These are phyloP conservation scores for Stephania japonica DNA, from an alignment of 164 flowering plant species.

Conservation along the genomic window DNA sequence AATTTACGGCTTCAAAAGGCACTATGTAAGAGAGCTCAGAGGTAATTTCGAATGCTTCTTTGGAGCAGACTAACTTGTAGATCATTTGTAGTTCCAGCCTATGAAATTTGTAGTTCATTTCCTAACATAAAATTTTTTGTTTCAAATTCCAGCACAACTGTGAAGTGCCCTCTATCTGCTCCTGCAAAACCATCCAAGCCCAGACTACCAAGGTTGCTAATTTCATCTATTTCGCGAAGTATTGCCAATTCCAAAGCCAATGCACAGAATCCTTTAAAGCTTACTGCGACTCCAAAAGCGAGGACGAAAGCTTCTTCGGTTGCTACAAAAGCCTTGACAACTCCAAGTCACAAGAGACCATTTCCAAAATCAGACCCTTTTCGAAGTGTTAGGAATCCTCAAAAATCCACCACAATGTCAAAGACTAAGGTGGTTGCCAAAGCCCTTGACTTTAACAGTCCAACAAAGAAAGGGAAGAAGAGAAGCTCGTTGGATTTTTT, in stretches of 20 bases:
- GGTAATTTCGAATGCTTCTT: slow-evolving; percentile 27
- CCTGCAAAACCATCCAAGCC: slow-evolving; percentile 72
- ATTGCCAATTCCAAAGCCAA: slow-evolving; percentile 31
- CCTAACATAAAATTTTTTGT: slow-evolving; percentile 6
- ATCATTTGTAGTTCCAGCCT: neutral
- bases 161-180: slow-evolving; percentile 76
- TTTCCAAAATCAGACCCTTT: slow-evolving; percentile 27
- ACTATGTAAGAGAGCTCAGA: slow-evolving; percentile 31
- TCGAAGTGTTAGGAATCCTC: slow-evolving; percentile 52
- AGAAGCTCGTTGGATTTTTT: slow-evolving; percentile 31
- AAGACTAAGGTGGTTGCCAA: slow-evolving; percentile 46
- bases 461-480: slow-evolving; percentile 42
- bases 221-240: slow-evolving; percentile 50
- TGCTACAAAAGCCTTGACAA: slow-evolving; percentile 57
- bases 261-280: slow-evolving; percentile 29
- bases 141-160: slow-evolving; percentile 25
- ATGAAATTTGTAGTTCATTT: neutral
- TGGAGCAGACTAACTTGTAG: neutral
- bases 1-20: slow-evolving; percentile 49
- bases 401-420: slow-evolving; percentile 22
- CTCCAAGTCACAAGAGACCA: slow-evolving; percentile 52
- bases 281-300: slow-evolving; percentile 37
- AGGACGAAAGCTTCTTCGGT: slow-evolving; percentile 34
- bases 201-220: slow-evolving; percentile 47
- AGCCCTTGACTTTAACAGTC: slow-evolving; percentile 60